Evolutionary conservation across 176 grass and related monocot genomes (phyloP), one percentile per base, ranked within the genome.

Genomic region (Cenchrus americanus): DNA sequence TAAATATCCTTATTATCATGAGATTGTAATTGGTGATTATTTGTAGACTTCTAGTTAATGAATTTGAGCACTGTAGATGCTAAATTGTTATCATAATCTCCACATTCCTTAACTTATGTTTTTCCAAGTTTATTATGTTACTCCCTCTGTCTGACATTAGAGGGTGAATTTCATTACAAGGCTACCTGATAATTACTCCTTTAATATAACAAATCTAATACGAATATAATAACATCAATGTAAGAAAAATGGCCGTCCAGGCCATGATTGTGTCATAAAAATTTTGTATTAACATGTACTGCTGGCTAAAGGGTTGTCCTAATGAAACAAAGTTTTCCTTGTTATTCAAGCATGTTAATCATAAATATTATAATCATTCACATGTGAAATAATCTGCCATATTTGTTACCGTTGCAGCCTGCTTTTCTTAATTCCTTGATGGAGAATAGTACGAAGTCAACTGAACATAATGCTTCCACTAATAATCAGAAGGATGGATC

Each of bases 351-450:
- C 17, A 14, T 69, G 41, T 58, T 30, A 66, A 6, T 49, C 50
- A 24, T n/a, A 32, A 44, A 69, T 44, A 37, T 5, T 10, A 47
- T 69, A 75, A 59, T 73, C 26, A 66, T 46, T 71, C 1, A 24
- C 63, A 76, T 42, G 2, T 63, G 37, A 57, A 15, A 49, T 73
- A 23, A 88, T 34, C 27, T 76, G 21, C 1, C 17, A 27, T 61
- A 78, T 77, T 3, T 80, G 34, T 84, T 80, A 75, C 62, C 59
- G 24, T 90, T 87, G 80, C 88, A 97, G 96, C 93, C 96, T 44
- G 87, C 93, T 75, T 86, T 98, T 51, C 85, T 98, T 78, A 58
- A 59, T 90, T 90, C 91, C 10, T 64, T 98, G 75, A 69, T 75
- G 54, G 80, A 95, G 62, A 44, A 92, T 80, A 90, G 70, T 82